These are phyloP conservation scores for Metroxylon sagu DNA, from an alignment of 176 grass and related monocot species.

Conservation along the genomic window DNA sequence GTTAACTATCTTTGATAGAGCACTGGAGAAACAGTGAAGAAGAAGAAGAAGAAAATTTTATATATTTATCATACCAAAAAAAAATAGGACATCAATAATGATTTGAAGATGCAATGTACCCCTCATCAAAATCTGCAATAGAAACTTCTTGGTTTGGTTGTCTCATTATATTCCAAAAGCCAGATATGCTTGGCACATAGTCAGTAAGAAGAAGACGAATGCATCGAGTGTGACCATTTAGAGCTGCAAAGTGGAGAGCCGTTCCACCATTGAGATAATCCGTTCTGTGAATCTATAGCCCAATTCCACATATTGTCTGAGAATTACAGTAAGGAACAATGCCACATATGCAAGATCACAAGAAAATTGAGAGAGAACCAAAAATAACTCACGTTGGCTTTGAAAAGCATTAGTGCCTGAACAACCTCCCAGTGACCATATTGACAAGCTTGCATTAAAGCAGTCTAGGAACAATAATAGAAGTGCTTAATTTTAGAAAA, in stretches of 20 bases:
- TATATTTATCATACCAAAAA: neutral
- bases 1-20: constrained; percentile 46
- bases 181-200: constrained; percentile 59
- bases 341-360: neutral
- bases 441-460: constrained; percentile 97
- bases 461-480: constrained; percentile 37
- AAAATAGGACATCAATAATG: constrained; percentile 1
- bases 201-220: constrained; percentile 72
- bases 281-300: constrained; percentile 65
- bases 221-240: constrained; percentile 77
- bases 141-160: constrained; percentile 41
- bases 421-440: constrained; percentile 98
- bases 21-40: constrained; percentile 29
- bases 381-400: constrained; percentile 59
- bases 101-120: constrained; percentile 28
- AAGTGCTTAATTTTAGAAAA: no score
- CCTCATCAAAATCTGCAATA: constrained; percentile 45
- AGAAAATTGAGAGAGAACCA: neutral
- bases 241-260: constrained; percentile 75
- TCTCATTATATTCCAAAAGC: constrained; percentile 42
- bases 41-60: neutral
- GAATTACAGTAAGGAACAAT: neutral
- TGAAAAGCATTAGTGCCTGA: constrained; percentile 82
- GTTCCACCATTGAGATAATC: constrained; percentile 84
- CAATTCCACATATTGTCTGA: constrained; percentile 2